phyloP scores from a whole-genome alignment of 306 rosid genomes.

The Malus asiatica region DNA sequence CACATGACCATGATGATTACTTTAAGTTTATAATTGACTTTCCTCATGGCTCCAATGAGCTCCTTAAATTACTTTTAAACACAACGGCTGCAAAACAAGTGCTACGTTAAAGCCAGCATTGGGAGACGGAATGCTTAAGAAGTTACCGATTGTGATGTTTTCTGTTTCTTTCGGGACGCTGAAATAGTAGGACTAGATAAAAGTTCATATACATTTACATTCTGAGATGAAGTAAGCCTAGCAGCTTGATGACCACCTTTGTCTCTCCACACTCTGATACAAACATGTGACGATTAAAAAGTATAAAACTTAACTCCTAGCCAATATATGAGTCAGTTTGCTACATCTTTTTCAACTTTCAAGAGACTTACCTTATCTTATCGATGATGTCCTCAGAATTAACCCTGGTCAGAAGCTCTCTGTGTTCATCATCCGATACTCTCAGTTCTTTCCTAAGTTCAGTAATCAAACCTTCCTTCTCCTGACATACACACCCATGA shows the following conservation, averaged over 20 bases:
- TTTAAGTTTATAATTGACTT: background rate
- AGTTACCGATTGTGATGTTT: slow-evolving; percentile 62
- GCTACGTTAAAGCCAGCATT: slow-evolving; percentile 14
- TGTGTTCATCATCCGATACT: slow-evolving; percentile 94
- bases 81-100: background rate
- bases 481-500: slow-evolving; percentile 42
- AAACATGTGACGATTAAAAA: slow-evolving; percentile 20
- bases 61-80: slow-evolving; percentile 18
- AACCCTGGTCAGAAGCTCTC: slow-evolving; percentile 80
- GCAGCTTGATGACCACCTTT: slow-evolving; percentile 64
- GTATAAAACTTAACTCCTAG: background rate
- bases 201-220: slow-evolving; percentile 50
- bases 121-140: slow-evolving; percentile 16
- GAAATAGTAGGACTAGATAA: slow-evolving; percentile 70
- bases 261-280: slow-evolving; percentile 85
- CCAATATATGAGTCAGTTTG: slow-evolving; percentile 1
- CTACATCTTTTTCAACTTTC: slow-evolving; percentile 5
- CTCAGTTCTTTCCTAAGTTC: slow-evolving; percentile 97
- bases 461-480: slow-evolving; percentile 93
- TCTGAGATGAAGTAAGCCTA: slow-evolving; percentile 58
- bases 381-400: slow-evolving; percentile 77
- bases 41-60: background rate
- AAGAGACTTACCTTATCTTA: slow-evolving; percentile 53
- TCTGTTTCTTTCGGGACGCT: slow-evolving; percentile 87
- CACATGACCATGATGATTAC: background rate